A percentile compares a stretch with the other conserved stretches of the same genome.
Conservation (phyloP, 345 rosid species). For the Sisymbrium altissimum region DNA sequence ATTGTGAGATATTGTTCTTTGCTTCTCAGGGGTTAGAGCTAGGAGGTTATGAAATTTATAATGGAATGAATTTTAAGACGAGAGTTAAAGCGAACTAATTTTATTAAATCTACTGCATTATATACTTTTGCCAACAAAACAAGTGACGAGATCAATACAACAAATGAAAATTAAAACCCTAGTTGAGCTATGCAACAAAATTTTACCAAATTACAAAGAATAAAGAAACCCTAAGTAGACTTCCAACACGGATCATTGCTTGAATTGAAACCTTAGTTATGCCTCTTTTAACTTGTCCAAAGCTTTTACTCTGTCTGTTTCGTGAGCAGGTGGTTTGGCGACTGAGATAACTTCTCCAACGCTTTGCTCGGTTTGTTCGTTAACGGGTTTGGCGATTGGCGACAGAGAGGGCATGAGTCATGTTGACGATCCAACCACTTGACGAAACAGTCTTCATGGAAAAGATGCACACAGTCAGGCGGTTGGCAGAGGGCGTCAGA, state of each 20-base stretch:
- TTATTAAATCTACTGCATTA: neutral
- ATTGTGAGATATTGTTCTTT: too few species aligned
- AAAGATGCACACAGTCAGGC: neutral
- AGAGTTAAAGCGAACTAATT: neutral
- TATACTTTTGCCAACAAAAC: neutral
- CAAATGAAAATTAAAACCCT: neutral
- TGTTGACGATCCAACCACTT: neutral
- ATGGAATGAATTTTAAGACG: neutral
- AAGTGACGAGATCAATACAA: neutral
- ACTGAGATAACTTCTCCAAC: neutral
- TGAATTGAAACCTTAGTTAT: neutral
- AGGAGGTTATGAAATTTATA: neutral
- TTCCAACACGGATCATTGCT: neutral
- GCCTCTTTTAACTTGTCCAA: neutral
- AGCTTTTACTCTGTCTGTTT: too few species aligned
- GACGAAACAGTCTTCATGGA: neutral
- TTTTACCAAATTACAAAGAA: neutral
- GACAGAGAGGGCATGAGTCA: constrained; percentile 2
- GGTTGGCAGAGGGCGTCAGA: neutral
- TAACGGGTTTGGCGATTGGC: neutral
- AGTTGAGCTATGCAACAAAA: neutral
- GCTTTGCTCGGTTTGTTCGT: neutral
- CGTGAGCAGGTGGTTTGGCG: too few species aligned
- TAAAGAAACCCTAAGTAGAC: neutral
- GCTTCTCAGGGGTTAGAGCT: too few species aligned